phyloP scores from a whole-genome alignment of 305 asterid species.

The Striga hermonthica region DNA sequence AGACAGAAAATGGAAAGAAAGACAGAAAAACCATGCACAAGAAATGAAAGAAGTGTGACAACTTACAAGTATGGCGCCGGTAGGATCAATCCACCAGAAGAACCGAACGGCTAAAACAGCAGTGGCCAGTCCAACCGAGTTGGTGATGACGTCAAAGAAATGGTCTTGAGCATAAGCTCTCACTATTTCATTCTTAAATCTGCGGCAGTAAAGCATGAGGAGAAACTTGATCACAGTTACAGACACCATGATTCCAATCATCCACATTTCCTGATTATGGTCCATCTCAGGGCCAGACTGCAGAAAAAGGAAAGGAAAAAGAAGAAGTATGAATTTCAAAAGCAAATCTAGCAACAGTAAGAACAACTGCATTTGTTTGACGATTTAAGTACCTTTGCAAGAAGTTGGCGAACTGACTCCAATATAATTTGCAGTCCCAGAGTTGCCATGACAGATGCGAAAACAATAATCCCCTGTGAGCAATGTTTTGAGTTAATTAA shows the following conservation, averaged over 20 bases:
- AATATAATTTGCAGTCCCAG: constrained; percentile 79
- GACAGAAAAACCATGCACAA: no score
- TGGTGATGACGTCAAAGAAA: constrained; percentile 85
- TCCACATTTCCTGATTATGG: constrained; percentile 74
- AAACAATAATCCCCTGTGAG: constrained; percentile 77
- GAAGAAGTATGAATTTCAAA: background rate
- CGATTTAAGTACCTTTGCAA: constrained; percentile 50
- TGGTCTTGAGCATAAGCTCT: constrained; percentile 94
- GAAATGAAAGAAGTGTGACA: no score
- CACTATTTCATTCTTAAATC: constrained; percentile 77
- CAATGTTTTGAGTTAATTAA: constrained; percentile 23
- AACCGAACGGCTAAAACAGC: constrained; percentile 73
- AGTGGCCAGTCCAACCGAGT: constrained; percentile 72
- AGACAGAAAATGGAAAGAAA: background rate
- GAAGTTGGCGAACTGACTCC: constrained; percentile 66
- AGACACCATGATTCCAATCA: constrained; percentile 84
- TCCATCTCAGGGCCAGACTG: constrained; percentile 55
- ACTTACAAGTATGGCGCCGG: constrained; percentile 76
- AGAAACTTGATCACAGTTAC: constrained; percentile 73
- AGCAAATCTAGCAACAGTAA: background rate
- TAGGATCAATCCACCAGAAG: constrained; percentile 95
- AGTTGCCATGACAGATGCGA: constrained; percentile 95
- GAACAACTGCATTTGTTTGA: no score
- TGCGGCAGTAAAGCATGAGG: constrained; percentile 76
- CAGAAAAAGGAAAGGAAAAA: constrained; percentile 10